Evolutionary conservation across 164 flowering plant genomes (phyloP).

Genomic region (Santalum album): DNA sequence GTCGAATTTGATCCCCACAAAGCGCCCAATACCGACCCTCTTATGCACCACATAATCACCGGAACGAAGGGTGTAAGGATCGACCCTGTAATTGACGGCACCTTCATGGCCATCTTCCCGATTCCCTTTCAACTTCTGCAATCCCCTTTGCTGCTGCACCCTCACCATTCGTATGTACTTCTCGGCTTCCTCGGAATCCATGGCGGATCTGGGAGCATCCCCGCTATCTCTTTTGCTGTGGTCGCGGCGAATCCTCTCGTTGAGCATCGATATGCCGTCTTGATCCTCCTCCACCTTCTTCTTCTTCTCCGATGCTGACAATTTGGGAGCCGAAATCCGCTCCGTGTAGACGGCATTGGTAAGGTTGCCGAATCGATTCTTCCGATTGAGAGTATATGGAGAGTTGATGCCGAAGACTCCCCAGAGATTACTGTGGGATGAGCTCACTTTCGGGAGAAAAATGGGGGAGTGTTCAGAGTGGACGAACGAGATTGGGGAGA

Average conservation of each 20-base stretch:
- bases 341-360: too few relatives aligned
- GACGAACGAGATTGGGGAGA: too few relatives aligned
- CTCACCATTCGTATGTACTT: conserved; percentile 72
- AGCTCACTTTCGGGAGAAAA: too few relatives aligned
- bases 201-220: conserved; percentile 16
- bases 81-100: conserved; percentile 58
- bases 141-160: conserved; percentile 89
- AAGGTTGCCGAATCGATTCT: too few relatives aligned
- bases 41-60: conserved; percentile 97
- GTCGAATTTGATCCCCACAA: conserved; percentile 74
- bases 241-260: conserved; percentile 65
- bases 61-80: conserved; percentile 59
- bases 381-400: too few relatives aligned
- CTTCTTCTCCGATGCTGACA: too few relatives aligned
- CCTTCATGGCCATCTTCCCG: conserved; percentile 21
- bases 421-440: too few relatives aligned
- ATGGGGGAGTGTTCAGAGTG: too few relatives aligned
- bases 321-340: too few relatives aligned
- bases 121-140: conserved; percentile 67
- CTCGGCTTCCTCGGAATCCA: conserved; percentile 73
- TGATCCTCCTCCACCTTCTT: not conserved
- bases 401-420: too few relatives aligned
- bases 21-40: conserved; percentile 86
- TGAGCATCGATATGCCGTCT: conserved; percentile 51
- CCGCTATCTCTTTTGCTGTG: conserved; percentile 32